These are phyloP conservation scores for Microthlaspi erraticum DNA, from an alignment of 345 rosid genomes.

Conservation along the genomic window DNA sequence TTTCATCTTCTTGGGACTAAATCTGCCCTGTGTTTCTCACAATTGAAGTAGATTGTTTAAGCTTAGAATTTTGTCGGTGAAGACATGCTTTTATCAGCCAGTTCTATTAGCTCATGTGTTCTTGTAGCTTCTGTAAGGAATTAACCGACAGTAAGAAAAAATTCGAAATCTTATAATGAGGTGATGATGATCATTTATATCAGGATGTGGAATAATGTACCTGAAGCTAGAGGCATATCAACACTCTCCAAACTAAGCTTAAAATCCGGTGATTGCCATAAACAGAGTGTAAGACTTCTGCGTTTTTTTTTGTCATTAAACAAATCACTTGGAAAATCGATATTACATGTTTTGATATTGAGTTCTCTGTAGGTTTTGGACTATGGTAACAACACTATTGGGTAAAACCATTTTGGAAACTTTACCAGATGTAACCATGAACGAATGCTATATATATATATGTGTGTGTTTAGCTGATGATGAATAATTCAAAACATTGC, in stretches of 20 bases:
- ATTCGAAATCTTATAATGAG: background rate
- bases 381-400: slow-evolving; percentile 44
- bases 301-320: background rate
- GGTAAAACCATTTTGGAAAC: slow-evolving; percentile 34
- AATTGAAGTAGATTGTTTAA: slow-evolving; percentile 18
- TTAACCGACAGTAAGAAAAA: background rate
- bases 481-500: slow-evolving; percentile 28
- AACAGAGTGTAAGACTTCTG: slow-evolving; percentile 18
- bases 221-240: slow-evolving; percentile 32
- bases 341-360: slow-evolving; percentile 15
- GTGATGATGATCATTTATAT: background rate
- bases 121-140: slow-evolving; percentile 18
- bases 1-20: slow-evolving; percentile 24
- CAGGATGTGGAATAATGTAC: slow-evolving; percentile 39
- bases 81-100: slow-evolving; percentile 5
- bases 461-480: background rate
- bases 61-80: slow-evolving; percentile 40
- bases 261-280: background rate
- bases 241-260: slow-evolving; percentile 35
- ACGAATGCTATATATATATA: background rate
- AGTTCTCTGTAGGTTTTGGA: slow-evolving; percentile 44
- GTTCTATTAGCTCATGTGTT: slow-evolving; percentile 14
- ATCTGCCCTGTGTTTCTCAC: slow-evolving; percentile 10
- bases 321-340: background rate
- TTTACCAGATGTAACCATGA: slow-evolving; percentile 45